Percentiles rank a stretch among this genome's conserved stretches.
Conservation (phyloP, 371 early-diverging fungal genomes). For the Batrachochytrium dendrobatidis region DNA sequence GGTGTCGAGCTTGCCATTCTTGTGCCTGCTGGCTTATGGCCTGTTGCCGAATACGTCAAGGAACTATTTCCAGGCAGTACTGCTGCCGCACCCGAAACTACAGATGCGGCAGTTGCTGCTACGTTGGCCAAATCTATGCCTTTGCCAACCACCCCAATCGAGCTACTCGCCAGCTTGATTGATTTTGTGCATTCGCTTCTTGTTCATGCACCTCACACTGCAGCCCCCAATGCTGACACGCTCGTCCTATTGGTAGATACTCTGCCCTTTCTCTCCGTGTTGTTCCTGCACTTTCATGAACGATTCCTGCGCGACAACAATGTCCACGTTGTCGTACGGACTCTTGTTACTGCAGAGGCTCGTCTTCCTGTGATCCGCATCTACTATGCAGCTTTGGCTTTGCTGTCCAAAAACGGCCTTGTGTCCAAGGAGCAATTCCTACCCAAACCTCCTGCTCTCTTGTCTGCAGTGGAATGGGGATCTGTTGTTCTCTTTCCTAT, state of each 20-base stretch:
- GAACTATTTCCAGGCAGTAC: constrained; percentile 58
- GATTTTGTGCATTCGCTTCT: constrained; percentile 51
- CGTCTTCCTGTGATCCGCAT: constrained; percentile 55
- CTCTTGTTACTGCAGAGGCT: constrained; percentile 50
- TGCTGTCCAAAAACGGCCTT: constrained; percentile 22
- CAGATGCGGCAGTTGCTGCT: constrained; percentile 34
- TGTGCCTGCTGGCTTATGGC: constrained; percentile 80
- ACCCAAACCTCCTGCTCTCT: constrained; percentile 49
- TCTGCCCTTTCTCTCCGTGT: constrained; percentile 62
- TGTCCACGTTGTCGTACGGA: constrained; percentile 71
- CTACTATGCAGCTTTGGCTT: constrained; percentile 71
- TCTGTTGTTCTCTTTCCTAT: constrained; percentile 72
- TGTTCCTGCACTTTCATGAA: constrained; percentile 68
- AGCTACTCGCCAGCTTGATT: constrained; percentile 69
- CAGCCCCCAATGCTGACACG: constrained; percentile 14
- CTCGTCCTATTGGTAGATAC: constrained; percentile 13
- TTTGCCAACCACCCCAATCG: constrained; percentile 54
- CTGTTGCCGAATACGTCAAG: constrained; percentile 77
- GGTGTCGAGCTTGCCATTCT: constrained; percentile 74
- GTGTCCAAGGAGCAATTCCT: constrained; percentile 11
- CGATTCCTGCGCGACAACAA: constrained; percentile 74
- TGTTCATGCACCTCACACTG: constrained; percentile 48
- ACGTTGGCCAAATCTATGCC: constrained; percentile 28
- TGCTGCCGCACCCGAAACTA: constrained; percentile 28
- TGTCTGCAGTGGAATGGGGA: constrained; percentile 56